Base-by-base conservation (phyloP, 1,139 yeast species). In the Blastobotrys ciferrii region DNA sequence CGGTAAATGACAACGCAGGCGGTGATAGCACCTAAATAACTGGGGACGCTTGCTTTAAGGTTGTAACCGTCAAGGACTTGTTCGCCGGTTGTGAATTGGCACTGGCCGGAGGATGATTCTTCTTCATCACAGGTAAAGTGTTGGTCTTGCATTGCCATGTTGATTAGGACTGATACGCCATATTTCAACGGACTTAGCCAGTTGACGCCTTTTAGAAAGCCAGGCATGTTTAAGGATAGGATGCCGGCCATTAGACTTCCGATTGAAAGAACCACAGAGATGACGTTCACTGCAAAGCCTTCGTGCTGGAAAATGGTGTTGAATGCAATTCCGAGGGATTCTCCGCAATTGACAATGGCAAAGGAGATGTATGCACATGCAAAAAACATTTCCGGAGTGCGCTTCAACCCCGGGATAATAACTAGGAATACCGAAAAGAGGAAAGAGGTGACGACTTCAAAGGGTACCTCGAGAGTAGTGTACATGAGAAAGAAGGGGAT, bases 221-320 rank as follows among this genome's bases (percentile, higher is more conserved):
- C 69, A 5, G 88, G 88, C 84, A 87, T 80, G 32, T 82, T 74
- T 55, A 86, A 68, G 0, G 96, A 84, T 82, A 88, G 76, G 4
- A 91, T 73, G n/a, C 96, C 96, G 2, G 88, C 87, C 94, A 87
- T 85, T 58, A 84, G 80, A 14, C 84, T 77, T 5, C 91, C 92
- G 50, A 87, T 69, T 2, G 86, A 77, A 44, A 85, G 67, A 30
- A 84, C 62, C 7, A 80, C 76, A 0, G 89, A 76, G 42, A 87
- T 76, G 4, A 87, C 67, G 59, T 85, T 87, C 19, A 86, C 79
- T 0, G 94, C 95, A 57, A 87, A 76, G 0, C 95, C 96, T 47
- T 87, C 77, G 61, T 87, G 91, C 49, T 75, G 72, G 59, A 87
- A 82, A 0, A 84, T 58, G n/a, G 91, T 80, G 60, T 86, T 86